Evolutionary conservation across 192 early-diverging fungal genomes (phyloP), one percentile per base, ranked within the genome.

Genomic region (Coemansia sp.): DNA sequence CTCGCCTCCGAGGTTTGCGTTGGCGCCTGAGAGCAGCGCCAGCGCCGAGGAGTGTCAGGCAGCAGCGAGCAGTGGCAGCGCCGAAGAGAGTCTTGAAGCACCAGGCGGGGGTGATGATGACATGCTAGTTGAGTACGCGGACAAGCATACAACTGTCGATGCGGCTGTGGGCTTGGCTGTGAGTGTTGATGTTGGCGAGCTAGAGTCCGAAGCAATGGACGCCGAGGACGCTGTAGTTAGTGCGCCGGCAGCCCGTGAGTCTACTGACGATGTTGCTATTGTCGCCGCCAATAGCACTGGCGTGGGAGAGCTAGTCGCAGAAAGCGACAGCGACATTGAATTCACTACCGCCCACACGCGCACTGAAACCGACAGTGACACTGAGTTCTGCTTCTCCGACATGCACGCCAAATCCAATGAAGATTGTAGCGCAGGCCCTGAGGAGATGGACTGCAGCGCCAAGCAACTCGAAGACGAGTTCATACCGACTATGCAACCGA

Each of bases 291-390:
- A 0, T 40, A 15, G 41, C 11, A 44, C 41, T 11, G 41, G 11
- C 41, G 61, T 12, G 20, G 38, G 18, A 11, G 61, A 22, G 1
- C 49, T 3, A 4, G 47, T 4, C 20, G 65, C 31, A 29, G 61
- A 62, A n/a, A 62, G 38, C 15, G 70, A 71, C 50, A 72, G 66
- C 67, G 70, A 69, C 39, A 68, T 65, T 57, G 74, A 67, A 22
- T 66, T 69, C 58, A 40, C 61, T 10, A 62, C 34, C 20, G 61
- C 61, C 10, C 29, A 40, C 61, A 62, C 61, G 39, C 61, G 39
- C 38, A 41, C 61, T 18, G 61, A 62, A 41, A 12, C n/a, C 38
- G 61, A 41, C 36, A 40, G 61, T 22, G 33, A 36, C 34, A 36
- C 39, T 24, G 61, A 62, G 39, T 18, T 16, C 10, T 18, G n/a